A percentile compares a stretch with the other conserved stretches of the same genome.
Conservation (phyloP, 2,329 filamentous ascomycete species). For the Paramyrothecium roridum region DNA sequence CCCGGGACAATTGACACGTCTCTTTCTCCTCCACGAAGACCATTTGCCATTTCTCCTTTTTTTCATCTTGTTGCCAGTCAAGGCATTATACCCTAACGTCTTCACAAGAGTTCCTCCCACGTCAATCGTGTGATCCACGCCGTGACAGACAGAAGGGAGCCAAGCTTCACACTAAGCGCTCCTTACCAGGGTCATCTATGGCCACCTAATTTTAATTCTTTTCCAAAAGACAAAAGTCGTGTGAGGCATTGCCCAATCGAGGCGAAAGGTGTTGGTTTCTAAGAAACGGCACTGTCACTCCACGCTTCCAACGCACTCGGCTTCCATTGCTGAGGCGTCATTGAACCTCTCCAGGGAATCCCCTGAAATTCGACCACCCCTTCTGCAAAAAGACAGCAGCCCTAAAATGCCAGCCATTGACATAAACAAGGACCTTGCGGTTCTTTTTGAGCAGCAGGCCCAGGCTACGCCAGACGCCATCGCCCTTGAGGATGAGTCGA, state of each 20-base stretch:
- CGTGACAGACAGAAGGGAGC: no score
- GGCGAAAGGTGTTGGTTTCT: background rate
- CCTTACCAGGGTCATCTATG: no score
- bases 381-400: background rate
- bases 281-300: no score
- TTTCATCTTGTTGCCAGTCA: background rate
- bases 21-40: background rate
- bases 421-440: constrained; percentile 67
- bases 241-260: background rate
- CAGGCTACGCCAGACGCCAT: constrained; percentile 64
- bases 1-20: background rate
- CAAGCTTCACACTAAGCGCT: no score
- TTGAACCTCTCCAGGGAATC: no score
- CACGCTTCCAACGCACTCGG: no score
- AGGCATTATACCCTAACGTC: background rate
- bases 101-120: background rate
- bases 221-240: background rate
- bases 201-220: no score
- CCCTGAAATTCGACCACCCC: no score
- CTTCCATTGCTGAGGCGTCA: no score
- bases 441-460: constrained; percentile 69
- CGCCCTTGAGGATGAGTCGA: constrained; percentile 68
- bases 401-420: constrained; percentile 44
- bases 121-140: no score
- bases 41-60: background rate